Conservation (phyloP, 352 stramenopile genomes). For the Halophytophthora polymorphica region DNA sequence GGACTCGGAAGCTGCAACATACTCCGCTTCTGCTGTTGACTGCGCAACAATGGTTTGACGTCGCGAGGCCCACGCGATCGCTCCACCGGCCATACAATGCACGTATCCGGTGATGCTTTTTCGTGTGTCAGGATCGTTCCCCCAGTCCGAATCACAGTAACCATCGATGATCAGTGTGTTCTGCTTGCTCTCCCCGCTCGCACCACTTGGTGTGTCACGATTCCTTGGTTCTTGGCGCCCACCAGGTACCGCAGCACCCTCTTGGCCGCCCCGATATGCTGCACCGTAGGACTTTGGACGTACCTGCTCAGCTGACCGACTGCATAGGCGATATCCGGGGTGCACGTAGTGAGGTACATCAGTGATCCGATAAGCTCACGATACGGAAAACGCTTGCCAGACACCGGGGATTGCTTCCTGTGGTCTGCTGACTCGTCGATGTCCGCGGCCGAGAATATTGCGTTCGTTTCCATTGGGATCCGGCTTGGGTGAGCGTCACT, state of each 20-base stretch:
- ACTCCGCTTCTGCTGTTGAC: slow-evolving; percentile 17
- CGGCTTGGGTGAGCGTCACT: slow-evolving; percentile 3
- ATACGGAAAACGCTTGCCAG: slow-evolving; percentile 8
- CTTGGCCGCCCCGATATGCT: slow-evolving; percentile 6
- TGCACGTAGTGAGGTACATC: slow-evolving; percentile 30
- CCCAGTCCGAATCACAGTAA: slow-evolving; percentile 12
- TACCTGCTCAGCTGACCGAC: slow-evolving; percentile 24
- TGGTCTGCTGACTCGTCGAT: slow-evolving; percentile 5
- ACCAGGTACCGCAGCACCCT: too few species aligned
- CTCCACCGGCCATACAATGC: slow-evolving; percentile 4
- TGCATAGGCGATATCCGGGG: slow-evolving; percentile 20
- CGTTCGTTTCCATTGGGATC: slow-evolving; percentile 10
- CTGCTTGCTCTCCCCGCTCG: neutral
- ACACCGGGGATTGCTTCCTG: neutral
- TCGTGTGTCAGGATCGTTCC: too few species aligned
- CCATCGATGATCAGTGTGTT: slow-evolving; percentile 1
- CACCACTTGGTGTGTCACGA: too few species aligned
- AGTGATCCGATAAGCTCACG: slow-evolving; percentile 13
- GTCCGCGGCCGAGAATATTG: slow-evolving; percentile 1
- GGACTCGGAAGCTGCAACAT: slow-evolving; percentile 17
- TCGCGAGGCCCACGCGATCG: slow-evolving; percentile 6
- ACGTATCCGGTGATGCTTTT: slow-evolving; percentile 14
- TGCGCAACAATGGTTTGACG: slow-evolving; percentile 16
- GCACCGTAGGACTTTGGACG: slow-evolving; percentile 8
- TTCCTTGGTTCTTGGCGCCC: too few species aligned